phyloP scores from a whole-genome alignment of 2,329 filamentous ascomycete genomes.

The Cytospora piceicola region DNA sequence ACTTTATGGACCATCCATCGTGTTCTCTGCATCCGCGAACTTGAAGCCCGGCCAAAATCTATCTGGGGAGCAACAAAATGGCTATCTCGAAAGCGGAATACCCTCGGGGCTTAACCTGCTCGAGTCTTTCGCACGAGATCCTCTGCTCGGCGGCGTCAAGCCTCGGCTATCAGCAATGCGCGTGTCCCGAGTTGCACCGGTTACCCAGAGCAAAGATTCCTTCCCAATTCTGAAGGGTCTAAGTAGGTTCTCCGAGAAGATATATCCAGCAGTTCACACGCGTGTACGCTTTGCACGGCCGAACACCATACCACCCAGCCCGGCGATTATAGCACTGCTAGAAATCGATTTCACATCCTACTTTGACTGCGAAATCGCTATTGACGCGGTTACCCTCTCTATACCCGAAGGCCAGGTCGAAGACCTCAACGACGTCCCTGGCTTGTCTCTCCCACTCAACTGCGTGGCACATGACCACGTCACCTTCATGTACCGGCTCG shows the following conservation, averaged over 20 bases:
- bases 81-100: conserved; percentile 71
- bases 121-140: conserved; percentile 71
- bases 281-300: conserved; percentile 73
- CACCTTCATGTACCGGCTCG: conserved; percentile 72
- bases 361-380: conserved; percentile 66
- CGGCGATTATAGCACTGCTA: conserved; percentile 69
- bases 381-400: conserved; percentile 62
- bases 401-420: conserved; percentile 63
- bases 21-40: conserved; percentile 66
- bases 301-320: conserved; percentile 58
- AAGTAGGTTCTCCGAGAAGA: conserved; percentile 63
- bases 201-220: conserved; percentile 63
- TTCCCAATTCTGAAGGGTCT: conserved; percentile 67
- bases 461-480: conserved; percentile 75
- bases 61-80: conserved; percentile 50
- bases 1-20: conserved; percentile 66
- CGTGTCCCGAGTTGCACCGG: conserved; percentile 74
- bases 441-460: conserved; percentile 58
- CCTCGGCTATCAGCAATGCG: conserved; percentile 74
- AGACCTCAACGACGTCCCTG: conserved; percentile 56
- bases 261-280: conserved; percentile 72
- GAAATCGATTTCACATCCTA: conserved; percentile 76
- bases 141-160: conserved; percentile 61
- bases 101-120: conserved; percentile 77
- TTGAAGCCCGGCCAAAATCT: conserved; percentile 56